phyloP scores from a whole-genome alignment of 1,284 basidiomycete genomes.

The Cryptococcus sp. region DNA sequence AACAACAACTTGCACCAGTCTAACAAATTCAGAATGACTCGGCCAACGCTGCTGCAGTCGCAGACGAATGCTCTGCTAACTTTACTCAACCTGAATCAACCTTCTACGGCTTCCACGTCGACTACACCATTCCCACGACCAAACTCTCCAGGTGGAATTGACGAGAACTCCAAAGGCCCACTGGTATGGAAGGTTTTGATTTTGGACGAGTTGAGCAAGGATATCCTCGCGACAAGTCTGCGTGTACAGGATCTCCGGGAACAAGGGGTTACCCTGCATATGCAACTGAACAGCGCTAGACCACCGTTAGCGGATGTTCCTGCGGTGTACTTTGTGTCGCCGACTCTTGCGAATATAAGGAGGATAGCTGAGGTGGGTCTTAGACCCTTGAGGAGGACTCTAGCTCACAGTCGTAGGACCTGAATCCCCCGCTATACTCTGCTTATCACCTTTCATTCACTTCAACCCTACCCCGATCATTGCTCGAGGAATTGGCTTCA shows the following conservation, averaged over 20 bases:
- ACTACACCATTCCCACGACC: constrained; percentile 34
- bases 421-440: constrained; percentile 84
- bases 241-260: constrained; percentile 95
- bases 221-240: constrained; percentile 89
- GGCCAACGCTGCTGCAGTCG: constrained; percentile 48
- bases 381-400: neutral
- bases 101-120: constrained; percentile 27
- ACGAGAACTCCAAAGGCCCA: constrained; percentile 54
- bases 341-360: constrained; percentile 77
- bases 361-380: constrained; percentile 74
- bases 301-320: constrained; percentile 93
- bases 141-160: constrained; percentile 28
- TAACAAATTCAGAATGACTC: constrained; percentile 22
- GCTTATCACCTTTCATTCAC: constrained; percentile 94
- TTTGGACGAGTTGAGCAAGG: constrained; percentile 91
- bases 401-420: constrained; percentile 45
- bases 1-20: too few species aligned
- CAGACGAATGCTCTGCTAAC: constrained; percentile 51
- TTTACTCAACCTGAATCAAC: constrained; percentile 52
- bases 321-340: constrained; percentile 93
- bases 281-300: constrained; percentile 88
- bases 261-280: constrained; percentile 93
- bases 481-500: constrained; percentile 90
- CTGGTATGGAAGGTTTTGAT: constrained; percentile 96
- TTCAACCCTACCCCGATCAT: constrained; percentile 75